These are phyloP conservation scores for Micractinium conductrix DNA, from an alignment of 139 green algal species.

Conservation along the genomic window DNA sequence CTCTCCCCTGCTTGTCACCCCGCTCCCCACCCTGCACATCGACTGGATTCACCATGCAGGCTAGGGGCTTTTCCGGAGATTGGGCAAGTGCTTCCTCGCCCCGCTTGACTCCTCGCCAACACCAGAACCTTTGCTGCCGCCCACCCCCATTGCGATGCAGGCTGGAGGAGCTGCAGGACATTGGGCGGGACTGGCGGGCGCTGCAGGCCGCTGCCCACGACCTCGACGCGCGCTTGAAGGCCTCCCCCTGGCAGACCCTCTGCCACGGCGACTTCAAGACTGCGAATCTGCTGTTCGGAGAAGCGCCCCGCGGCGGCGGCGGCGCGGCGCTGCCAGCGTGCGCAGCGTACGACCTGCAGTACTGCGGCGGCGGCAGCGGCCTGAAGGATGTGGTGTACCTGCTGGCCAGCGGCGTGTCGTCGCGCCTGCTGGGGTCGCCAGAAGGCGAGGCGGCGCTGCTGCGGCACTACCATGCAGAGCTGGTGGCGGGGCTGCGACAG, in stretches of 20 bases:
- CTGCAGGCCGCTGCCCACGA: slow-evolving; percentile 43
- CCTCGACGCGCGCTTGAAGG: slow-evolving; percentile 32
- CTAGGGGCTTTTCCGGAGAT: no score
- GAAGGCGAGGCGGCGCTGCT: slow-evolving; percentile 50
- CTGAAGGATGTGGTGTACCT: slow-evolving; percentile 69
- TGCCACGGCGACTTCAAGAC: slow-evolving; percentile 14
- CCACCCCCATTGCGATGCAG: slow-evolving; percentile 19
- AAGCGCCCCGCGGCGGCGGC: no score
- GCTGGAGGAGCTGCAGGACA: slow-evolving; percentile 51
- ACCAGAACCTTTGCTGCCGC: background rate
- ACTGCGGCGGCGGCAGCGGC: slow-evolving; percentile 54
- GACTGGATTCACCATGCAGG: no score
- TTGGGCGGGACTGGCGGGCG: slow-evolving; percentile 42
- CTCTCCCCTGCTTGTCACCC: no score
- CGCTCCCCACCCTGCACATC: no score
- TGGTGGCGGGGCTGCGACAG: slow-evolving; percentile 27
- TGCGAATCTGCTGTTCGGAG: background rate
- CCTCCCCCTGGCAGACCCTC: background rate
- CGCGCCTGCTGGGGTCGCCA: slow-evolving; percentile 27
- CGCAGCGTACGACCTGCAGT: slow-evolving; percentile 56
- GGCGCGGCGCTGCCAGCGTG: background rate
- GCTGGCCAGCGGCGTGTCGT: slow-evolving; percentile 51
- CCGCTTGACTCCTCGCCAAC: no score
- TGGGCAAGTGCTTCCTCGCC: no score
- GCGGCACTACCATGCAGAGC: slow-evolving; percentile 48